Percentiles rank a stretch among this genome's conserved stretches.
phyloP scores from a whole-genome alignment of 352 stramenopile genomes.

The Globisporangium parvum region DNA sequence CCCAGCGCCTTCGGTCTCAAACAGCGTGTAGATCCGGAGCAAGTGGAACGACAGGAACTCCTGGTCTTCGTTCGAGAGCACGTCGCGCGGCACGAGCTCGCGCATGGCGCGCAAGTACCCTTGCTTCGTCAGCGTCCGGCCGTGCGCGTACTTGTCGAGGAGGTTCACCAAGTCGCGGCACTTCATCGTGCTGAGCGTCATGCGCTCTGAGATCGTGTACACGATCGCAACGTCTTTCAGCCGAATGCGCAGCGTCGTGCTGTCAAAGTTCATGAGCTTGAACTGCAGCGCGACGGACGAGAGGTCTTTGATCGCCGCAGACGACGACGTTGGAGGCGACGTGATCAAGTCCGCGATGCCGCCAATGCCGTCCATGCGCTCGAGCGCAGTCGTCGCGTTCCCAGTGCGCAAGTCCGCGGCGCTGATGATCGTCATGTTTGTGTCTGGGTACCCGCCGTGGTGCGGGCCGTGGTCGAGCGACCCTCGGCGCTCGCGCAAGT shows the following conservation, averaged over 20 bases:
- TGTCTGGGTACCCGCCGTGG: slow-evolving; percentile 19
- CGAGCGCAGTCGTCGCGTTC: slow-evolving; percentile 31
- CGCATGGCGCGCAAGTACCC: slow-evolving; percentile 78
- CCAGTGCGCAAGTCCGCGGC: slow-evolving; percentile 32
- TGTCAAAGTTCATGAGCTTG: slow-evolving; percentile 84
- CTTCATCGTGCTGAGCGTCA: slow-evolving; percentile 70
- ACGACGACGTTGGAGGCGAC: slow-evolving; percentile 37
- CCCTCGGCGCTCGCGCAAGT: slow-evolving; percentile 24
- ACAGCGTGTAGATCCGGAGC: slow-evolving; percentile 76
- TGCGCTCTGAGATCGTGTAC: slow-evolving; percentile 82
- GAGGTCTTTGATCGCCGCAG: slow-evolving; percentile 42
- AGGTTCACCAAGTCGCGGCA: slow-evolving; percentile 59
- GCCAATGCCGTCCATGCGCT: slow-evolving; percentile 47
- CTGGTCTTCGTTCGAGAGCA: slow-evolving; percentile 79
- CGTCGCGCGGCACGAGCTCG: slow-evolving; percentile 59
- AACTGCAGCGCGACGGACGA: slow-evolving; percentile 78
- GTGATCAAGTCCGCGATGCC: slow-evolving; percentile 59
- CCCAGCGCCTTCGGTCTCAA: slow-evolving; percentile 64
- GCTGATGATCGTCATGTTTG: slow-evolving; percentile 26
- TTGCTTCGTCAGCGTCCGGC: slow-evolving; percentile 62
- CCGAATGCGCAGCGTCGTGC: slow-evolving; percentile 69
- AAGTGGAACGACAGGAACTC: slow-evolving; percentile 86
- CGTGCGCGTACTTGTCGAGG: slow-evolving; percentile 63
- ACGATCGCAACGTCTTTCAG: slow-evolving; percentile 83
- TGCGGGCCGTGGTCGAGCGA: slow-evolving; percentile 31